Evolutionary conservation across 2,329 filamentous ascomycete genomes (phyloP), one percentile per base, ranked within the genome.

Genomic region (Ramichloridium luteum): DNA sequence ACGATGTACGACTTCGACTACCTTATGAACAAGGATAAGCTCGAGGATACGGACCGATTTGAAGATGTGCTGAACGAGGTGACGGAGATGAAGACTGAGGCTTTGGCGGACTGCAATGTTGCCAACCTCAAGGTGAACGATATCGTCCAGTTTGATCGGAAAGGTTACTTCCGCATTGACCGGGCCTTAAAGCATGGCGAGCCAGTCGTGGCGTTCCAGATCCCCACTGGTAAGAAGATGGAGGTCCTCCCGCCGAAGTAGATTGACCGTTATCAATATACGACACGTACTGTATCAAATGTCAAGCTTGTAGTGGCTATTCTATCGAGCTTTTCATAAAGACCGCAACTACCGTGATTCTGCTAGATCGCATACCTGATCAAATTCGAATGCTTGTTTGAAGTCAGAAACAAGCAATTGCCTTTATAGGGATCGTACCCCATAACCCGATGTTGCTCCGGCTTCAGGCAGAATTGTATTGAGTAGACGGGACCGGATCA

Each of bases 1-100:
- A 82, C 93, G 58, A 70, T 93, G 8, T 88, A 86, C 60, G 85
- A 94, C 46, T 96, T 94, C 55, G 88, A 93, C 60, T 88, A 92
- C 61, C 70, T 96, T 29, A 80, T 96, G 53, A 92, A 80, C 38
- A 96, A 94, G 68, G 88, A 96, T 55, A 86, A 90, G 54, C 69
- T 96, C 16, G 81, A 85, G 56, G 80, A 90, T 55, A 80, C 90
- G 2, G 88, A 94, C 49, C 70, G 78, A 29, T 65, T 93, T 11
- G 84, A 93, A 58, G 77, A 92, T 44, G 90, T 77, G 55, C 58
- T 96, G 38, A 93, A 77, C 55, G 70, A 74, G 14, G 65, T 75
- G 33, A 93, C 84, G 0, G 77, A 82, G 50, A 76, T 72, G 35
- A 75, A 77, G 58, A 78, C 78, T 31, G 71, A 79, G 43, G 83